A percentile compares a stretch with the other conserved stretches of the same genome.
These are phyloP conservation scores for Osmozyma mogii DNA, from an alignment of 805 yeast genomes.

Conservation along the genomic window DNA sequence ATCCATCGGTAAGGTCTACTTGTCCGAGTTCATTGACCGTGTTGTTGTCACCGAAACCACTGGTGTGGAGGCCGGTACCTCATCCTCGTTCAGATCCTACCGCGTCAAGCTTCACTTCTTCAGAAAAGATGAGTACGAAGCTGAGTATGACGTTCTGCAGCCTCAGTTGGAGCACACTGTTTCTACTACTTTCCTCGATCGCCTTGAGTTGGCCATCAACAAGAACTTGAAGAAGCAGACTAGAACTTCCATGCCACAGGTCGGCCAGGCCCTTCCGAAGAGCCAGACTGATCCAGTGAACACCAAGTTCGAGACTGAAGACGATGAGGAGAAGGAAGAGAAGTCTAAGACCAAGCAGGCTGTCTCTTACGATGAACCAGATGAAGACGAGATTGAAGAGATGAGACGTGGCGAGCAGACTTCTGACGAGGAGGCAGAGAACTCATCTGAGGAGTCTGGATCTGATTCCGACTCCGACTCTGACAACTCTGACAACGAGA, in stretches of 20 bases:
- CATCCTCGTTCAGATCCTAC: slow-evolving; percentile 59
- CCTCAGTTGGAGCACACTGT: slow-evolving; percentile 69
- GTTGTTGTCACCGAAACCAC: slow-evolving; percentile 86
- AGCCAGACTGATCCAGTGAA: slow-evolving; percentile 25
- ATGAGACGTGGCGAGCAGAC: slow-evolving; percentile 79
- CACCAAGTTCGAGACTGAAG: slow-evolving; percentile 37
- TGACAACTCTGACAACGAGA: slow-evolving; percentile 20
- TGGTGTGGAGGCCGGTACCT: slow-evolving; percentile 44
- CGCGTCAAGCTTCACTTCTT: slow-evolving; percentile 69
- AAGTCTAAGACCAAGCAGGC: slow-evolving; percentile 69
- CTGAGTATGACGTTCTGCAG: slow-evolving; percentile 82
- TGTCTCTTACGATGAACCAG: slow-evolving; percentile 90
- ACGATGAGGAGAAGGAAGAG: slow-evolving; percentile 49
- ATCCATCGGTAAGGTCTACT: slow-evolving; percentile 72
- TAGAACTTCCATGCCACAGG: slow-evolving; percentile 51
- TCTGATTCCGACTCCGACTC: slow-evolving; percentile 32
- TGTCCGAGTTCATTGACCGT: slow-evolving; percentile 83
- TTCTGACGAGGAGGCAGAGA: slow-evolving; percentile 56
- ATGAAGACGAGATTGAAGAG: slow-evolving; percentile 88
- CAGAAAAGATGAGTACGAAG: slow-evolving; percentile 65
- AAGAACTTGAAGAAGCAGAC: slow-evolving; percentile 81
- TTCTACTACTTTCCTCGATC: slow-evolving; percentile 53
- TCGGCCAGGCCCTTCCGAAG: slow-evolving; percentile 64
- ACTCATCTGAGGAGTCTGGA: slow-evolving; percentile 24
- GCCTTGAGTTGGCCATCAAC: slow-evolving; percentile 63